phyloP scores from a whole-genome alignment of 768 basidiomycete genomes.

The Russula compacta region DNA sequence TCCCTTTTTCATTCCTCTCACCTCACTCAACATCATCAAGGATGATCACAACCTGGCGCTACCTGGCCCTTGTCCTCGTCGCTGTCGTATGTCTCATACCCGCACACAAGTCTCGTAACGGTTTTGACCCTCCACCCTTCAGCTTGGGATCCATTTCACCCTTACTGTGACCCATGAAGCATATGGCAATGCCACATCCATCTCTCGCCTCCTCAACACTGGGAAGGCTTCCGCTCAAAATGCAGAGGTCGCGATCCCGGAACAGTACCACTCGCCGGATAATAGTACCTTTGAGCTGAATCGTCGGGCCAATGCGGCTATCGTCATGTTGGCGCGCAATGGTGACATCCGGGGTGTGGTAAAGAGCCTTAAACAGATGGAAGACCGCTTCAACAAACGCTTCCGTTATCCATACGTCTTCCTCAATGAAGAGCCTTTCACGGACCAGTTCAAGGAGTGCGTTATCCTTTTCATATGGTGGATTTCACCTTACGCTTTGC shows the following conservation, averaged over 20 bases:
- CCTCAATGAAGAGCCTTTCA: constrained; percentile 74
- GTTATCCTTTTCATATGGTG: constrained; percentile 27
- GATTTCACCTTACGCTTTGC: background rate
- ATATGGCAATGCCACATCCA: constrained; percentile 38
- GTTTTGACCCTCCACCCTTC: background rate
- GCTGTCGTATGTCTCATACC: constrained; percentile 25
- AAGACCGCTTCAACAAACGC: constrained; percentile 52
- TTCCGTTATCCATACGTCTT: constrained; percentile 76
- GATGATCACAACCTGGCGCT: constrained; percentile 56
- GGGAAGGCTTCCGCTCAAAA: constrained; percentile 17
- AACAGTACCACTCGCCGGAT: constrained; percentile 24
- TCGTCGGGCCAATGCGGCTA: constrained; percentile 45
- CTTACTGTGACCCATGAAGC: constrained; percentile 42
- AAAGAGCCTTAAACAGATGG: constrained; percentile 46
- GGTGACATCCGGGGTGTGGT: constrained; percentile 35
- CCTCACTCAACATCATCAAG: constrained; percentile 12
- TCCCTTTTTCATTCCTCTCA: background rate
- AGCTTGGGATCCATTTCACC: constrained; percentile 52
- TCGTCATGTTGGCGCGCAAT: constrained; percentile 45
- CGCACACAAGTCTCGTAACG: background rate
- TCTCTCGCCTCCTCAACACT: constrained; percentile 29
- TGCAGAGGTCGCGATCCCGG: constrained; percentile 41
- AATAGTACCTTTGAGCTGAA: constrained; percentile 15
- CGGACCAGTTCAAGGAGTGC: constrained; percentile 60
- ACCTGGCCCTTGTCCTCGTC: constrained; percentile 36